Base-by-base conservation (phyloP, 805 yeast species). In the Sugiyamaella marilandica region DNA sequence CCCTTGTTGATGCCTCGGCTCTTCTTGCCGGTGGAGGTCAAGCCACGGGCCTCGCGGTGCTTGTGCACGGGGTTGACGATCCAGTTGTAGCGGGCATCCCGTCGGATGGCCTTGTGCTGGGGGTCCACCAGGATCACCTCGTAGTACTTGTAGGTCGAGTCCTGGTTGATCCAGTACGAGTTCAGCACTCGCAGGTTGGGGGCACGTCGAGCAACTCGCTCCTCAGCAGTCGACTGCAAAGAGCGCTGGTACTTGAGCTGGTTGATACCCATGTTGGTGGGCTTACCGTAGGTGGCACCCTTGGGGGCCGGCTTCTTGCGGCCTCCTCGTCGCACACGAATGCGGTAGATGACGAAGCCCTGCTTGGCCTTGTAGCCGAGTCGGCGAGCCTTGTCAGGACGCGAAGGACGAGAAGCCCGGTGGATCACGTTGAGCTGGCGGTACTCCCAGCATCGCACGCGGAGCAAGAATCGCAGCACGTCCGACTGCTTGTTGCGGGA, bases 261-360 rank as follows among this genome's bases (percentile, higher is more conserved):
- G 83, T 83, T 84, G 68, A 94, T 94, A 88, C 99, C 99, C 82
- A 89, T 96, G 95, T 94, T 94, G 83, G 99, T 94, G 85, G 99
- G 99, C 87, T 94, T 94, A 88, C 99, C 99, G 85, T 94, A 92
- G 76, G 98, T 94, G 73, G 97, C 98, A 88, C 99, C 99, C 94
- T 94, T 94, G 82, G 95, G 90, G 71, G 86, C 97, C 71, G 97
- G 97, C 82, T 96, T 89, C 97, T 94, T 94, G 87, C 99, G 91
- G 84, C 92, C 92, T 84, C 99, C 99, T 81, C 99, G 88, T 82
- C 98, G 89, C 72, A 94, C 98, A 81, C 99, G 89, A 78, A 92
- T 80, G 79, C 99, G 86, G 97, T 80, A 94, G 84, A 94, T 83
- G 66, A 87, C 97, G 76, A 88, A 94, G 70, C 99, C 99, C 84